These are phyloP conservation scores for Angomonas deanei DNA, from an alignment of 208 protist genomes.

Conservation along the genomic window DNA sequence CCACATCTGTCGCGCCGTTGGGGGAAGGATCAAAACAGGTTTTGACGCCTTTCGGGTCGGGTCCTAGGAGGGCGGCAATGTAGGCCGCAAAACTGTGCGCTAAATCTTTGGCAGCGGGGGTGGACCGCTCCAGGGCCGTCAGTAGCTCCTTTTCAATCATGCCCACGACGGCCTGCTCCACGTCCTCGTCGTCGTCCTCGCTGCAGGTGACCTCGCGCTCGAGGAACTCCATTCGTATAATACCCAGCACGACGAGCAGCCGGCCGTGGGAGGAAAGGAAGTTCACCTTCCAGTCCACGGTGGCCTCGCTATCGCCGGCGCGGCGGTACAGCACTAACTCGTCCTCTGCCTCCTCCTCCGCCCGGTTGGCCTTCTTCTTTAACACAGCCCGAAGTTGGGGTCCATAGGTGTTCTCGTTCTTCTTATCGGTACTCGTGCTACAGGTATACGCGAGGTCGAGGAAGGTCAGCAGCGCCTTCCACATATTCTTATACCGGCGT, in stretches of 20 bases:
- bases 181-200: neutral
- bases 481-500: slow-evolving; percentile 71
- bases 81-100: neutral
- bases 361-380: neutral
- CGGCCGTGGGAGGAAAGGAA: slow-evolving; percentile 35
- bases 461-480: slow-evolving; percentile 45
- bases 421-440: neutral
- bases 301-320: slow-evolving; percentile 6
- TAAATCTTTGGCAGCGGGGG: neutral
- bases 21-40: neutral
- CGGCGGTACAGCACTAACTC: neutral
- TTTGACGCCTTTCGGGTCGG: neutral
- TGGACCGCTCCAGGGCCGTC: slow-evolving; percentile 2
- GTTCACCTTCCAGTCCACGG: slow-evolving; percentile 50
- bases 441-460: slow-evolving; percentile 40
- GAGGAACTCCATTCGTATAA: slow-evolving; percentile 65
- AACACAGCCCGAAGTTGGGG: neutral
- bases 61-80: neutral
- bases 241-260: slow-evolving; percentile 41
- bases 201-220: slow-evolving; percentile 18
- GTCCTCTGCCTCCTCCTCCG: neutral
- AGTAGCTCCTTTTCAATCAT: neutral
- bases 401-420: neutral
- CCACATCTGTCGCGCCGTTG: slow-evolving; percentile 21
- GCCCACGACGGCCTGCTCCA: neutral